Percentiles rank a stretch among this genome's conserved stretches.
phyloP scores from a whole-genome alignment of 768 basidiomycete genomes.

The Pleurotus cornucopiae region DNA sequence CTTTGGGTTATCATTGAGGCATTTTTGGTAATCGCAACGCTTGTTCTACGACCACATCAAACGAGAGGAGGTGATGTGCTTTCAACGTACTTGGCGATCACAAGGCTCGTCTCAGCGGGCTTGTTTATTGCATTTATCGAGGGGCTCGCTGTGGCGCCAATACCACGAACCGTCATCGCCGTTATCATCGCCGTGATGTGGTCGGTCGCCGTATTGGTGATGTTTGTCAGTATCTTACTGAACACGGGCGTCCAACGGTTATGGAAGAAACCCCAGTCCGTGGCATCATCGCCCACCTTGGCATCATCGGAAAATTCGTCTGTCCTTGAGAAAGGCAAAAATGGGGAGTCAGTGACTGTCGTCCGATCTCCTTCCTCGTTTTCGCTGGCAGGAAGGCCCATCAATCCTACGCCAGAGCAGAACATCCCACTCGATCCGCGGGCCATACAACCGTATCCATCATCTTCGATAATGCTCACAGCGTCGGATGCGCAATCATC shows the following conservation, averaged over 20 bases:
- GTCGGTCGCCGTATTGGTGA: constrained; percentile 63
- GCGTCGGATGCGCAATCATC: background rate
- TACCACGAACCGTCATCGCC: constrained; percentile 80
- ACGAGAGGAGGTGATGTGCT: constrained; percentile 72
- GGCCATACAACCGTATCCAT: constrained; percentile 40
- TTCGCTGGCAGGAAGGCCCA: constrained; percentile 28
- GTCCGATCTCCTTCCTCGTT: constrained; percentile 9
- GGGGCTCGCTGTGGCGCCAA: constrained; percentile 57
- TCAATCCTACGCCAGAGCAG: constrained; percentile 52
- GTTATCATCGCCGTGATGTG: constrained; percentile 69
- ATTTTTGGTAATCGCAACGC: constrained; percentile 45
- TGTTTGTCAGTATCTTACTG: constrained; percentile 63
- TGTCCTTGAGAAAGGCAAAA: constrained; percentile 34
- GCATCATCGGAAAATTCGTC: constrained; percentile 26
- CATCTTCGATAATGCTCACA: constrained; percentile 33
- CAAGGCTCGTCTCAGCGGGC: constrained; percentile 65
- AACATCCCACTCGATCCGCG: constrained; percentile 34
- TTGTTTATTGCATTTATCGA: constrained; percentile 77
- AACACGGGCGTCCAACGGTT: constrained; percentile 37
- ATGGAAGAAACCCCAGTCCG: constrained; percentile 13
- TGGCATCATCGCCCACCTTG: constrained; percentile 7
- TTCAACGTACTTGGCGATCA: constrained; percentile 58
- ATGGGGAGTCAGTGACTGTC: background rate
- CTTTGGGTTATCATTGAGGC: constrained; percentile 64
- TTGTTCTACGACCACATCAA: constrained; percentile 59